phyloP scores from a whole-genome alignment of 1,139 yeast species.

The Yamadazyma triangularis region DNA sequence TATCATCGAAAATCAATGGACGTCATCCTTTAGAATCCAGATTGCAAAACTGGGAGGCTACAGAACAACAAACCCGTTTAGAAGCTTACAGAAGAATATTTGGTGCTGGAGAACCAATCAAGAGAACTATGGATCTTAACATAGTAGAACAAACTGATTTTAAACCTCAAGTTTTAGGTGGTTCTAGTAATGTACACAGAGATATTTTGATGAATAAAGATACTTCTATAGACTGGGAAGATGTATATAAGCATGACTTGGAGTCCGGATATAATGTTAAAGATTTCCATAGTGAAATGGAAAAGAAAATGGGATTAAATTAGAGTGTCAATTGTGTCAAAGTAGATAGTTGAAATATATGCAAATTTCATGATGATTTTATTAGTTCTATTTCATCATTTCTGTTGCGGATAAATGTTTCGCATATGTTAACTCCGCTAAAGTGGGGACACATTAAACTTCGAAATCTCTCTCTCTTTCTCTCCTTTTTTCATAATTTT shows the following conservation, averaged over 20 bases:
- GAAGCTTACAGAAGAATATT: conserved; percentile 78
- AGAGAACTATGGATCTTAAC: conserved; percentile 80
- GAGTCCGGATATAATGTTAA: conserved; percentile 33
- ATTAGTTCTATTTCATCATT: not conserved
- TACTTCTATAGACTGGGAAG: conserved; percentile 85
- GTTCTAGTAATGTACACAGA: conserved; percentile 54
- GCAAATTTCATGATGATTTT: not conserved
- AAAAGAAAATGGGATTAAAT: conserved; percentile 50
- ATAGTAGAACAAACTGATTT: conserved; percentile 72
- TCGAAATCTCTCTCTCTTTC: no score
- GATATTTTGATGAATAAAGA: conserved; percentile 82
- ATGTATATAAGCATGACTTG: conserved; percentile 62
- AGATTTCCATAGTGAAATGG: conserved; percentile 72
- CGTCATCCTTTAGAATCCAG: conserved; percentile 86
- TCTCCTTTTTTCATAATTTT: no score
- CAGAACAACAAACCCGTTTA: conserved; percentile 65
- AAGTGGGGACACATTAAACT: no score
- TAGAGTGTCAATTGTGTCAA: conserved; percentile 2
- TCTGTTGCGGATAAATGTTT: no score
- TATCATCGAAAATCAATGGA: conserved; percentile 69
- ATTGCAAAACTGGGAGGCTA: conserved; percentile 73
- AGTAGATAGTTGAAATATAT: no score
- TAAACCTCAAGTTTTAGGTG: conserved; percentile 61
- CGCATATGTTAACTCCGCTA: no score
- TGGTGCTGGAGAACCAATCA: conserved; percentile 93